Base-by-base conservation (phyloP, 1,139 yeast genomes). In the Blastobotrys apis region DNA sequence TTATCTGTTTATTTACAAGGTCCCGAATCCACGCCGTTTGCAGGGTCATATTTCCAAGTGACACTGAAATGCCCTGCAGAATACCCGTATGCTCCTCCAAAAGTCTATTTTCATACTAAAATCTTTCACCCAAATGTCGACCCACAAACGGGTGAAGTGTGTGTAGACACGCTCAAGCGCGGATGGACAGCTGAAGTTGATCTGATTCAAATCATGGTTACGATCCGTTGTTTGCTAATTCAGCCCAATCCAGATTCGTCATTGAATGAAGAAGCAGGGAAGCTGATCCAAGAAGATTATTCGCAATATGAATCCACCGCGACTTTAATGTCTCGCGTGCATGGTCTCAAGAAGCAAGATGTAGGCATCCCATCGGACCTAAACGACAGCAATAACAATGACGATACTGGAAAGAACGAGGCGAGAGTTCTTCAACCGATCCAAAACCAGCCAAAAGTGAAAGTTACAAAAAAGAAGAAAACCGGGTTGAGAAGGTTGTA, bases 101-200 rank as follows among this genome's bases (percentile, higher is more conserved):
- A 55, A 26, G 75, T 83, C 29, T 66, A 55, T 47, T 84, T 84
- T 55, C 51, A 60, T 13, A 58, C 68, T 19, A 74, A 75, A 15
- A 79, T 83, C 50, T 78, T 81, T 35, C 94, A 84, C 58, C 86
- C 88, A n/a, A 84, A 84, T 58, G 77, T 84, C 22, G 75, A 80
- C 51, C 72, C 78, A 39, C 54, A 61, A n/a, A 78, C 81, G 0
- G 94, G 94, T 0, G 88, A 81, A 53, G 82, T 84, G 3, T 86
- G 95, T 62, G 71, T 86, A n/a, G 94, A 85, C 60, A 81, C 87
- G 10, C 65, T 83, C 49, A 78, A 78, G 55, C 64, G 63, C 35
- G 75, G 74, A 48, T 86, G 95, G 95, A 74, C 84, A 5, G 1
- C 92, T 0, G 85, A 53, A 6, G 54, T 59, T 13, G 62, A 62